phyloP scores from a whole-genome alignment of 1,139 yeast species.

The Pichia norvegensis region DNA sequence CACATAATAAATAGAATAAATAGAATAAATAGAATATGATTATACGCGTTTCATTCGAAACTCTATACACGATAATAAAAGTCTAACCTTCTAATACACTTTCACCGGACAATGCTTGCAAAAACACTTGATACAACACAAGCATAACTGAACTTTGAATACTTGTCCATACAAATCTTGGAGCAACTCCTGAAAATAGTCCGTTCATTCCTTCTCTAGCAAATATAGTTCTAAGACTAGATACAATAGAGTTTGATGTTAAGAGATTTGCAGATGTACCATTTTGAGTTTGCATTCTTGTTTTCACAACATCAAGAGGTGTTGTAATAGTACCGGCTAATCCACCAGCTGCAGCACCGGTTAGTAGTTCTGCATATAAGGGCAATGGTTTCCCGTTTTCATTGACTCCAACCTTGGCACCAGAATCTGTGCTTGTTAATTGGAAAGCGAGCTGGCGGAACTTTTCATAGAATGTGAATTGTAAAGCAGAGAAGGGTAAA shows the following conservation, averaged over 20 bases:
- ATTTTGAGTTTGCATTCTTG: constrained; percentile 77
- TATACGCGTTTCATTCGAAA: not conserved
- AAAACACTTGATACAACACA: constrained; percentile 63
- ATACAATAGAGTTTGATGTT: constrained; percentile 47
- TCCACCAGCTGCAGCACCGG: constrained; percentile 98
- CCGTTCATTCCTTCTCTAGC: constrained; percentile 71
- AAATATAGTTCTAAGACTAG: constrained; percentile 62
- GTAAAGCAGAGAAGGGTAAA: constrained; percentile 90
- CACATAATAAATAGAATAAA: not conserved
- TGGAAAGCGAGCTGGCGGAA: constrained; percentile 59
- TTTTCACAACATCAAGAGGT: constrained; percentile 79
- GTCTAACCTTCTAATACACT: constrained; percentile 11
- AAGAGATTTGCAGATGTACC: constrained; percentile 27
- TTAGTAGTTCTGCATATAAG: constrained; percentile 54
- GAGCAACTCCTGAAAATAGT: constrained; percentile 90
- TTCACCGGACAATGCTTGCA: constrained; percentile 32
- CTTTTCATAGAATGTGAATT: constrained; percentile 89
- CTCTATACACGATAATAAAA: not conserved
- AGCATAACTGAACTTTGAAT: constrained; percentile 93
- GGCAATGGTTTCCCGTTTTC: constrained; percentile 37
- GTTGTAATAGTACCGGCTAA: constrained; percentile 68
- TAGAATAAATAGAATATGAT: not conserved
- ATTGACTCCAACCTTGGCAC: constrained; percentile 2
- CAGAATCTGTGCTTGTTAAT: constrained; percentile 16
- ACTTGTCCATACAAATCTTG: constrained; percentile 94